These are phyloP conservation scores for Marsdenia floribunda DNA, from an alignment of 257 asterid species.

Conservation along the genomic window DNA sequence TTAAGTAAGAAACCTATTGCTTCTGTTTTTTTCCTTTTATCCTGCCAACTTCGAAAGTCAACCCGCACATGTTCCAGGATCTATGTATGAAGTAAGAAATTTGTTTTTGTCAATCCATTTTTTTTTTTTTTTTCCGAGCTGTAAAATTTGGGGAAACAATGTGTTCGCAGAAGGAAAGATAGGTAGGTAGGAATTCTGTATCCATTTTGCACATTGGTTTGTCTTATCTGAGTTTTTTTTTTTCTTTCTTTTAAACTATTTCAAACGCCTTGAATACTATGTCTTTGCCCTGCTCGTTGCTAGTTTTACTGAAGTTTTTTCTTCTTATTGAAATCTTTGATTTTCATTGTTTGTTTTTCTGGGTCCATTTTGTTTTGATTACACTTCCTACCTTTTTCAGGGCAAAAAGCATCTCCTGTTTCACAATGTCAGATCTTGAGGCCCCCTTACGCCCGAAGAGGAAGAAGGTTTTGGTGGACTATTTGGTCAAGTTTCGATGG, in stretches of 20 bases:
- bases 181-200: neutral
- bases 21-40: neutral
- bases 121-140: neutral
- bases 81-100: neutral
- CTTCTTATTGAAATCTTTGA: neutral
- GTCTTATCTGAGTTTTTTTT: neutral
- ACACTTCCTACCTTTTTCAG: neutral
- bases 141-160: neutral
- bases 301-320: neutral
- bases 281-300: neutral
- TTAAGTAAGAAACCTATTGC: too few species aligned
- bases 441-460: slow-evolving; percentile 93
- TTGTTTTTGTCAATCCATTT: neutral
- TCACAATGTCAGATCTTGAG: slow-evolving; percentile 77
- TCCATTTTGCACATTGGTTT: neutral
- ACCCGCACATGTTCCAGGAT: neutral
- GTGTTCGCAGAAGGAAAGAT: neutral
- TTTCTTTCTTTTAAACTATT: neutral
- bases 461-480: slow-evolving; percentile 80
- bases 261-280: neutral
- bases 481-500: slow-evolving; percentile 84
- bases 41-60: neutral
- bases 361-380: neutral
- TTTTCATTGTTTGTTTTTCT: neutral
- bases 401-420: neutral